Conservation (phyloP, 495 filamentous ascomycete species). For the Neurospora sp. region DNA sequence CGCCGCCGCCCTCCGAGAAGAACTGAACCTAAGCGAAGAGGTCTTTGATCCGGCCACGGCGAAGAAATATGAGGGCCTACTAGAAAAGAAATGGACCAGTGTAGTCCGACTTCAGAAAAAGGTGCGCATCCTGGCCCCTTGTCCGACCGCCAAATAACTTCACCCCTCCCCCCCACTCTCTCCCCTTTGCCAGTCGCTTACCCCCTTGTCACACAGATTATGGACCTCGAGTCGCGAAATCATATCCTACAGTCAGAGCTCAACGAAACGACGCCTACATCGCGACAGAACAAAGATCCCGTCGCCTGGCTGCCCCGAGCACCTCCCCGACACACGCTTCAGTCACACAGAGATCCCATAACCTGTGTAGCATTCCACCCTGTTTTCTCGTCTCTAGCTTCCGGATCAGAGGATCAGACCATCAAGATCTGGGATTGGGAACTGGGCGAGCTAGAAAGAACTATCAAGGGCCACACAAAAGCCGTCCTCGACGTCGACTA, state of each 20-base stretch:
- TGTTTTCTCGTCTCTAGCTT: slow-evolving; percentile 81
- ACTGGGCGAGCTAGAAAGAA: slow-evolving; percentile 81
- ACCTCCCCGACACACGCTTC: slow-evolving; percentile 69
- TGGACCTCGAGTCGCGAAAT: slow-evolving; percentile 78
- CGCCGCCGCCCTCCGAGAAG: slow-evolving; percentile 55
- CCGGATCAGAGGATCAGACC: slow-evolving; percentile 77
- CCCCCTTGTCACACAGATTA: slow-evolving; percentile 50
- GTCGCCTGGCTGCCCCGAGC: slow-evolving; percentile 76
- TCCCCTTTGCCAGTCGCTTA: slow-evolving; percentile 1
- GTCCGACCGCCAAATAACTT: not conserved
- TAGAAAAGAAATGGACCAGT: slow-evolving; percentile 97
- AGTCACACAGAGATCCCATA: slow-evolving; percentile 73
- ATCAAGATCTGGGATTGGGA: slow-evolving; percentile 99
- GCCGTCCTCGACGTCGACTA: slow-evolving; percentile 85
- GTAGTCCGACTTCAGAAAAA: slow-evolving; percentile 87
- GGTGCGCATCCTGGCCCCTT: slow-evolving; percentile 37
- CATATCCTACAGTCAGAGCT: slow-evolving; percentile 67
- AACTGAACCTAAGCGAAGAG: slow-evolving; percentile 53
- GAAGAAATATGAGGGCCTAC: slow-evolving; percentile 80
- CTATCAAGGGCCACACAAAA: slow-evolving; percentile 89
- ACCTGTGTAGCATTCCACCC: slow-evolving; percentile 94
- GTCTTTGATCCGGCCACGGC: slow-evolving; percentile 64
- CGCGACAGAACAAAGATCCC: slow-evolving; percentile 74
- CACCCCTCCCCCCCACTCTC: not conserved
- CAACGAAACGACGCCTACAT: slow-evolving; percentile 76